phyloP scores from a whole-genome alignment of 164 flowering plant species.

The Annona cherimola region DNA sequence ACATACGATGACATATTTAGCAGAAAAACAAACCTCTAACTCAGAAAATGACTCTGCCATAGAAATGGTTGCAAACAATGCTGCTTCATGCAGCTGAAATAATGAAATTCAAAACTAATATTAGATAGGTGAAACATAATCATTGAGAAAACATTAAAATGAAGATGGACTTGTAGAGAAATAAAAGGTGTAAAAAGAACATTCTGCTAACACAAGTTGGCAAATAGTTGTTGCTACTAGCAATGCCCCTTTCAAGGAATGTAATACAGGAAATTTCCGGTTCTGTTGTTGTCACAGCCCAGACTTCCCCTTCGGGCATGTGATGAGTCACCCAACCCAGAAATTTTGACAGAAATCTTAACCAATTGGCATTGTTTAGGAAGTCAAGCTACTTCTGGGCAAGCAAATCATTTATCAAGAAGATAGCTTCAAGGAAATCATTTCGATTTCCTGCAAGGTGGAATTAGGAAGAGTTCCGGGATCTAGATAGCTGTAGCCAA shows the following conservation, averaged over 20 bases:
- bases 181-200: background rate
- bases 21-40: conserved; percentile 45
- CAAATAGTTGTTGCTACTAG: background rate
- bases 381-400: background rate
- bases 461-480: background rate
- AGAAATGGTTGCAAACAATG: conserved; percentile 68
- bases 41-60: conserved; percentile 75
- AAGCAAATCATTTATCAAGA: background rate
- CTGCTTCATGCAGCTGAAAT: conserved; percentile 79
- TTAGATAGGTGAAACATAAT: background rate
- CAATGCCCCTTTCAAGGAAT: background rate
- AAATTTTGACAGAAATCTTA: background rate
- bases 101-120: background rate
- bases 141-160: background rate
- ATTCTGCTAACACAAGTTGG: background rate
- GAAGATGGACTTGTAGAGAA: background rate
- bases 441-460: too few relatives aligned
- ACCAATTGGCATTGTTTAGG: background rate
- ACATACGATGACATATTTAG: background rate
- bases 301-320: background rate
- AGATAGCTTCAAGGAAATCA: too few relatives aligned
- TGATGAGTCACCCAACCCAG: background rate
- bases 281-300: too few relatives aligned
- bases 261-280: background rate
- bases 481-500: background rate